Percentiles rank a stretch among this genome's conserved stretches.
phyloP scores from a whole-genome alignment of 2,329 filamentous ascomycete genomes.

The Fusarium sp. region DNA sequence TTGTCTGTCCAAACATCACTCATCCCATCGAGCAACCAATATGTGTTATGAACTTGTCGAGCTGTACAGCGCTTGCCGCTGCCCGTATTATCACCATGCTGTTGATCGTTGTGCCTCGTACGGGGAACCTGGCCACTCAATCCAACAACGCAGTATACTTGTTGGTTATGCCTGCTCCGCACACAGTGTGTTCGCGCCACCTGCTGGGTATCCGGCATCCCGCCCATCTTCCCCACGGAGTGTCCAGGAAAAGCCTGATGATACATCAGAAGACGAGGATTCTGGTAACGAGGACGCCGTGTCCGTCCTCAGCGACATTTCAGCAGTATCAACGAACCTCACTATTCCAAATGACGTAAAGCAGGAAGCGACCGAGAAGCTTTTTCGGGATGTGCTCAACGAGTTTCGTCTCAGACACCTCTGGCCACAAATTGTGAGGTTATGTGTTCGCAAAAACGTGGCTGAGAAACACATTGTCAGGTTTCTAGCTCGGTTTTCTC shows the following conservation, averaged over 20 bases:
- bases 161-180: constrained; percentile 81
- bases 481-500: background rate
- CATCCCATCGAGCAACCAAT: too few species aligned
- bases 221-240: constrained; percentile 33
- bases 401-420: background rate
- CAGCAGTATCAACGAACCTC: background rate
- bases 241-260: background rate
- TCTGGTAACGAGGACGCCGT: background rate
- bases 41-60: constrained; percentile 1
- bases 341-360: background rate
- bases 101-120: constrained; percentile 84
- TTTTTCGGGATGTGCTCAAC: background rate
- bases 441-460: background rate
- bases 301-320: background rate
- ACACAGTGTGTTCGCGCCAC: too few species aligned
- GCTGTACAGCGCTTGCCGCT: background rate
- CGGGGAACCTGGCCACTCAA: constrained; percentile 77
- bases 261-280: background rate
- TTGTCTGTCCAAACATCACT: too few species aligned
- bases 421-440: constrained; percentile 10
- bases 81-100: constrained; percentile 85
- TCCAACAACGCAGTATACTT: constrained; percentile 80
- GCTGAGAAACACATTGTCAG: background rate
- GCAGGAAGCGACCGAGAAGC: background rate
- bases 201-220: background rate